Percentiles rank a stretch among this genome's conserved stretches.
Conservation (phyloP, 805 yeast genomes). For the Cyberlindnera sargentensis region DNA sequence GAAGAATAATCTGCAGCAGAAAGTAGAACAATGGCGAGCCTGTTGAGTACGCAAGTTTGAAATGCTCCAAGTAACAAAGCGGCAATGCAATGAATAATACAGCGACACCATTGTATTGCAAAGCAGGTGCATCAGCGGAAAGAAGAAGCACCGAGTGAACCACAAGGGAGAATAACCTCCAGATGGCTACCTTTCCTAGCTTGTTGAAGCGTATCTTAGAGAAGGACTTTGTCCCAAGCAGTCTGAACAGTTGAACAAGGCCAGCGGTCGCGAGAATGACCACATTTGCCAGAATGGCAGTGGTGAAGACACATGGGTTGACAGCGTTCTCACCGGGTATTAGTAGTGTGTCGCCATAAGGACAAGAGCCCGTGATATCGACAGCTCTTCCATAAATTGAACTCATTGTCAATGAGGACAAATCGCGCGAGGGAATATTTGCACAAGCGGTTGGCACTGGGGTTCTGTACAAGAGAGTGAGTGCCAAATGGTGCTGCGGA, state of each 20-base stretch:
- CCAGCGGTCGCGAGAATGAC: conserved; percentile 13
- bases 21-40: conserved; percentile 72
- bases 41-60: conserved; percentile 43
- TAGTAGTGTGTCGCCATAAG: conserved; percentile 7
- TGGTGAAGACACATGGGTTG: conserved; percentile 21
- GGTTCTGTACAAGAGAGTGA: too few relatives aligned
- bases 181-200: conserved; percentile 10
- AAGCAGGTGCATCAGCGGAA: background rate
- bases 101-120: conserved; percentile 11
- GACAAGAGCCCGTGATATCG: conserved; percentile 1
- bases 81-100: conserved; percentile 30
- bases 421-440: too few relatives aligned
- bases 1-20: conserved; percentile 47
- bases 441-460: too few relatives aligned
- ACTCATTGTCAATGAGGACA: too few relatives aligned
- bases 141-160: conserved; percentile 9
- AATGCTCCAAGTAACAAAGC: conserved; percentile 37
- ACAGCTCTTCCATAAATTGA: too few relatives aligned
- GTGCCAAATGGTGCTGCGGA: too few relatives aligned
- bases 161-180: conserved; percentile 7
- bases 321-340: conserved; percentile 22
- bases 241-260: conserved; percentile 8
- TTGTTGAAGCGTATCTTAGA: conserved; percentile 12
- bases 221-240: background rate
- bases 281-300: conserved; percentile 5